Evolutionary conservation across 2,329 filamentous ascomycete species (phyloP).

Genomic region (Cephalotrichum gorgonifer): DNA sequence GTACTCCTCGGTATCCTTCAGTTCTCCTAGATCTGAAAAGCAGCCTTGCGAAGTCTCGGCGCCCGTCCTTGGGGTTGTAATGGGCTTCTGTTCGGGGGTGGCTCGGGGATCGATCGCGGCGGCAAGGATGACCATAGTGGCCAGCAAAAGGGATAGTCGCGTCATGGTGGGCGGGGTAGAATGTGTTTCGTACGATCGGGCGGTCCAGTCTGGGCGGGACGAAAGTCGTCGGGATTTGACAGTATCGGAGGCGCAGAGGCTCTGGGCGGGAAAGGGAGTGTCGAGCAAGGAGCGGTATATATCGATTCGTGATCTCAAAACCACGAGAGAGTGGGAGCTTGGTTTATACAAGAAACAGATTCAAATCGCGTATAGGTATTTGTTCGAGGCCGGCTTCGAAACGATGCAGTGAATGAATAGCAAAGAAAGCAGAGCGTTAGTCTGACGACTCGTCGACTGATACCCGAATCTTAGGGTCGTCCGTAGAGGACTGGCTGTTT

Average conservation of each 20-base stretch:
- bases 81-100: conserved; percentile 20
- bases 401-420: not conserved
- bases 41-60: conserved; percentile 38
- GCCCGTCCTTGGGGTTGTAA: conserved; percentile 22
- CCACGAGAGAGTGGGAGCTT: not conserved
- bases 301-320: not conserved
- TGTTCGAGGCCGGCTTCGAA: not conserved
- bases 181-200: too few relatives aligned
- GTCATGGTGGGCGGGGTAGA: not conserved
- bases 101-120: not conserved
- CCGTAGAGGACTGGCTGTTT: too few relatives aligned
- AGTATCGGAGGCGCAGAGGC: not conserved
- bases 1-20: conserved; percentile 16
- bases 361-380: not conserved
- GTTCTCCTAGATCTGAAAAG: conserved; percentile 33
- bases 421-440: not conserved
- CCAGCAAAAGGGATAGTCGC: not conserved
- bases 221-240: too few relatives aligned
- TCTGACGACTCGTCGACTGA: not conserved
- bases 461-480: not conserved
- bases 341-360: not conserved
- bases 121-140: not conserved
- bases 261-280: not conserved
- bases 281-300: not conserved
- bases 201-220: too few relatives aligned